Evolutionary conservation across 2,329 filamentous ascomycete species (phyloP).

Genomic region (Cercospora beticola): DNA sequence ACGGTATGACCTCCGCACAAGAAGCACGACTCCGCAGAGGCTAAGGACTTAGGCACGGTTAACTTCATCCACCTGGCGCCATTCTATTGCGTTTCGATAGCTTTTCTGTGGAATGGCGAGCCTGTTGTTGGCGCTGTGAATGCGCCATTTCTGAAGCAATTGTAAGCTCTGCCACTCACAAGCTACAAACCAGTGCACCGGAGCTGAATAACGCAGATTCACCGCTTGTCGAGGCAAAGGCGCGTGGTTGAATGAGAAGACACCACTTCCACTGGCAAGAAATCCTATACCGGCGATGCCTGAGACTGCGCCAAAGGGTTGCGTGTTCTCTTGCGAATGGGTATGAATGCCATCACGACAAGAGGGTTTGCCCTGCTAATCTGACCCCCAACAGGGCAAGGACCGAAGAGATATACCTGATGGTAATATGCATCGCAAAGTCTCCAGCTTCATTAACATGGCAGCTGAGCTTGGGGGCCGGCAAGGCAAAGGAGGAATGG

Average conservation of each 20-base stretch:
- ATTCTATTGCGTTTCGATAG: conserved; percentile 79
- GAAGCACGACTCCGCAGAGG: background rate
- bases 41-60: conserved; percentile 56
- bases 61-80: conserved; percentile 80
- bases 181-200: background rate
- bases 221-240: conserved; percentile 65
- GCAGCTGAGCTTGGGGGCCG: conserved; percentile 64
- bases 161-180: conserved; percentile 13
- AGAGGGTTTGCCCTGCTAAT: background rate
- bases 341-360: background rate
- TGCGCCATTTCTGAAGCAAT: conserved; percentile 60
- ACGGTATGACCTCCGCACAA: conserved; percentile 49
- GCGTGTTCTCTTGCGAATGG: conserved; percentile 68
- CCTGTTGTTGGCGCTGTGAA: conserved; percentile 71
- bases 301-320: conserved; percentile 62
- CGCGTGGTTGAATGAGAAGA: conserved; percentile 67
- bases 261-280: conserved; percentile 62
- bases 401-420: conserved; percentile 65
- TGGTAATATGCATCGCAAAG: conserved; percentile 69
- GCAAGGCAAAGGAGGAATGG: conserved; percentile 71
- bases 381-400: conserved; percentile 54
- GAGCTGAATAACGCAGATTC: conserved; percentile 56
- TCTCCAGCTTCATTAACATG: conserved; percentile 74
- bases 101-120: conserved; percentile 59
- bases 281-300: conserved; percentile 65